phyloP scores from a whole-genome alignment of 2,329 filamentous ascomycete genomes.

The Trichoderma brevicompactum region DNA sequence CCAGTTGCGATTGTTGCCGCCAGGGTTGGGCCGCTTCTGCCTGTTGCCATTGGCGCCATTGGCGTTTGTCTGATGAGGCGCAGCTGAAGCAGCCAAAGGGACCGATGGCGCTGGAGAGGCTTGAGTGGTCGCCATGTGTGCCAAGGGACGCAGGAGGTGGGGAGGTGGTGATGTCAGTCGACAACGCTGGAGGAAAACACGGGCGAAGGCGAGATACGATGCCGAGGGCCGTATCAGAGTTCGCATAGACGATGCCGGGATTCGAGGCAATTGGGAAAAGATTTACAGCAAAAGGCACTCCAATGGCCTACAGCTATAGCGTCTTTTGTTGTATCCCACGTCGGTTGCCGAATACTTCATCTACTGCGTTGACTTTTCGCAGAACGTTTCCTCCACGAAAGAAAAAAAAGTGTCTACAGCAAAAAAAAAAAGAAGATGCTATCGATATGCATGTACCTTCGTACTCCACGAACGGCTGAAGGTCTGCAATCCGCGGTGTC shows the following conservation, averaged over 20 bases:
- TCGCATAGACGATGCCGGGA: conserved; percentile 29
- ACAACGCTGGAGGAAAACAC: neutral
- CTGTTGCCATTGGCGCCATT: conserved; percentile 25
- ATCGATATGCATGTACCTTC: neutral
- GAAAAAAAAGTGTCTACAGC: neutral
- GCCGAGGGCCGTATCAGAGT: conserved; percentile 18
- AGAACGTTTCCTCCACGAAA: neutral
- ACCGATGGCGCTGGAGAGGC: conserved; percentile 15
- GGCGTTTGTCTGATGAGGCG: conserved; percentile 16
- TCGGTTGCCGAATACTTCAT: neutral
- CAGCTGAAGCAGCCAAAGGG: neutral
- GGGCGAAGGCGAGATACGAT: conserved; percentile 8
- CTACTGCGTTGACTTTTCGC: neutral
- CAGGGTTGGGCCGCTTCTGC: conserved; percentile 35
- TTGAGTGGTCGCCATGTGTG: conserved; percentile 30
- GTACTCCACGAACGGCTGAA: neutral
- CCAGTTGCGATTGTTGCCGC: conserved; percentile 34
- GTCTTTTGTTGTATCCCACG: neutral
- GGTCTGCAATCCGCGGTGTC: neutral
- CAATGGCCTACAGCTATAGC: neutral
- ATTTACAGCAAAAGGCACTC: neutral
- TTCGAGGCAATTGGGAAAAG: neutral
- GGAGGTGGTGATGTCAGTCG: conserved; percentile 6
- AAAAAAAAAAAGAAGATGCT: neutral
- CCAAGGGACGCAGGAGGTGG: conserved; percentile 15